A percentile compares a stretch with the other conserved stretches of the same genome.
phyloP scores from a whole-genome alignment of 768 basidiomycete genomes.

The Dictyophora rubrovolvata region DNA sequence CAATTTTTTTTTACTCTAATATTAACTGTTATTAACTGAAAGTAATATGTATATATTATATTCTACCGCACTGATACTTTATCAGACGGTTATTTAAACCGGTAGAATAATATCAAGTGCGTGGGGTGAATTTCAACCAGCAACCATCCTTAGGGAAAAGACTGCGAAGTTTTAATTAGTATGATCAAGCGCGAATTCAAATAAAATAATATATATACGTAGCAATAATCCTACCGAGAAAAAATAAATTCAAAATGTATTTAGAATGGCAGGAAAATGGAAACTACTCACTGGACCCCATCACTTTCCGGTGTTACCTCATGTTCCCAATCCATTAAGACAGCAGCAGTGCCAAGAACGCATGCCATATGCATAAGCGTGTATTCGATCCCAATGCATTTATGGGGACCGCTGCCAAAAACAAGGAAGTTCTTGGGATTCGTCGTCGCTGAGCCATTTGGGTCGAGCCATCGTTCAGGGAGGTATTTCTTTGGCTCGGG shows the following conservation, averaged over 20 bases:
- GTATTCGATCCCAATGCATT: slow-evolving; percentile 89
- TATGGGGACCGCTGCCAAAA: slow-evolving; percentile 88
- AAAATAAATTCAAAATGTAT: background rate
- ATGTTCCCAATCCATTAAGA: slow-evolving; percentile 81
- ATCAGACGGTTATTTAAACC: background rate
- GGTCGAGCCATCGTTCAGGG: slow-evolving; percentile 92
- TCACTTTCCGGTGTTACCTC: slow-evolving; percentile 68
- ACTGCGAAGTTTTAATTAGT: slow-evolving; percentile 13
- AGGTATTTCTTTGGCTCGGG: slow-evolving; percentile 73
- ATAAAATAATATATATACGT: slow-evolving; percentile 31
- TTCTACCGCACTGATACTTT: too few species aligned
- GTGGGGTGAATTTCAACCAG: slow-evolving; percentile 64
- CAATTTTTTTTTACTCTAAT: background rate
- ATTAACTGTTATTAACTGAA: background rate
- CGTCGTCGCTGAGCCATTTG: slow-evolving; percentile 60
- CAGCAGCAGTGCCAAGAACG: slow-evolving; percentile 72
- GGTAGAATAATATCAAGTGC: slow-evolving; percentile 17
- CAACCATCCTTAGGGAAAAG: slow-evolving; percentile 95
- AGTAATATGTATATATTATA: background rate
- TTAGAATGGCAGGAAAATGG: background rate
- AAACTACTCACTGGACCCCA: slow-evolving; percentile 61
- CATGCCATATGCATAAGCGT: slow-evolving; percentile 85
- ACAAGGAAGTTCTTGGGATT: slow-evolving; percentile 95
- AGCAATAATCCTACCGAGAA: slow-evolving; percentile 66
- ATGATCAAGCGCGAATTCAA: background rate